A percentile compares a stretch with the other conserved stretches of the same genome.
Conservation (phyloP, 768 basidiomycete genomes). For the Dioszegia crocea region DNA sequence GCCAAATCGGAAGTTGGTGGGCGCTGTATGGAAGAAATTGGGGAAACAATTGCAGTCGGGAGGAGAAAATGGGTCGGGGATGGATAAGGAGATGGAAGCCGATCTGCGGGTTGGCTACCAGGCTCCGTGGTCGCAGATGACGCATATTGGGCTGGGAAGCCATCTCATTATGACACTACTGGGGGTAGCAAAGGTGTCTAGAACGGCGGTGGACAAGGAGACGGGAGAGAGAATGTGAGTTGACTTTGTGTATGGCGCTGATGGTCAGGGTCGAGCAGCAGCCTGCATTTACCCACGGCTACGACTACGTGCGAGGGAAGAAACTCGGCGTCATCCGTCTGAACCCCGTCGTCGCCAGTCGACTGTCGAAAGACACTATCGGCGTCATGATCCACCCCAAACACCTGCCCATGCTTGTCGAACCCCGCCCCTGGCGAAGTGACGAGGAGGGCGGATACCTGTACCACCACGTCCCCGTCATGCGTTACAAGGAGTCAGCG, state of each 20-base stretch:
- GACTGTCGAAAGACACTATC: slow-evolving; percentile 70
- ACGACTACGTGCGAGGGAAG: slow-evolving; percentile 88
- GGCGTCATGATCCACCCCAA: slow-evolving; percentile 77
- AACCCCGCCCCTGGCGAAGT: slow-evolving; percentile 79
- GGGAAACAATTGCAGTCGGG: slow-evolving; percentile 14
- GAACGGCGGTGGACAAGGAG: slow-evolving; percentile 57
- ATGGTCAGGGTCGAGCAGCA: slow-evolving; percentile 66
- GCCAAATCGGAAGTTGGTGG: slow-evolving; percentile 23
- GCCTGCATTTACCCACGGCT: slow-evolving; percentile 84
- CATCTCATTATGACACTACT: slow-evolving; percentile 78
- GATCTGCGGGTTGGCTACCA: slow-evolving; percentile 33
- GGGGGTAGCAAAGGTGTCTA: slow-evolving; percentile 71
- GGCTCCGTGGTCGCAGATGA: slow-evolving; percentile 69
- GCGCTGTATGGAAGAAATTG: slow-evolving; percentile 26
- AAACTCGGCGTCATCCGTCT: slow-evolving; percentile 88
- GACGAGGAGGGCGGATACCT: slow-evolving; percentile 78
- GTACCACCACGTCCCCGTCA: slow-evolving; percentile 66
- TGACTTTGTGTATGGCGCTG: neutral
- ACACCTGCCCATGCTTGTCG: slow-evolving; percentile 90
- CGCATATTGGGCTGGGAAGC: slow-evolving; percentile 73
- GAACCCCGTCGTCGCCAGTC: slow-evolving; percentile 72
- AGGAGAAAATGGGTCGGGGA: neutral
- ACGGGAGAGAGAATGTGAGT: slow-evolving; percentile 64
- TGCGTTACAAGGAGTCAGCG: slow-evolving; percentile 87
- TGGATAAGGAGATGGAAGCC: slow-evolving; percentile 3